Percentiles rank a stretch among this genome's conserved stretches.
These are phyloP conservation scores for Fagus sylvatica DNA, from an alignment of 306 rosid genomes.

Conservation along the genomic window DNA sequence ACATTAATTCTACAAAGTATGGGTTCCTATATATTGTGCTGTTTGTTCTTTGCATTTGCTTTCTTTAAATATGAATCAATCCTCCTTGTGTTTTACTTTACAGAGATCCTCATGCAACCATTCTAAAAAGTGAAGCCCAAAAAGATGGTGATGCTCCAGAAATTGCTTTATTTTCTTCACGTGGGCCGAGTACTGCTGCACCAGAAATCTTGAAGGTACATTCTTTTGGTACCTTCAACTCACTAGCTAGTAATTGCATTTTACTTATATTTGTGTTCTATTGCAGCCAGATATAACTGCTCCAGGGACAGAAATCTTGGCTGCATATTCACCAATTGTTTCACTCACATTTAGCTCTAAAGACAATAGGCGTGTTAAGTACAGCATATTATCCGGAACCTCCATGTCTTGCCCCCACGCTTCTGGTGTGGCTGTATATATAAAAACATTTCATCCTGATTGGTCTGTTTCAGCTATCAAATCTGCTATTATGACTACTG, in stretches of 20 bases:
- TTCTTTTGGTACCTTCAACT: no score
- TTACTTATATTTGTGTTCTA: neutral
- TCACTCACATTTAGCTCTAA: neutral
- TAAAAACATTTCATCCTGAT: constrained; percentile 35
- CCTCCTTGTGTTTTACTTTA: no score
- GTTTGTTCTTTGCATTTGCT: no score
- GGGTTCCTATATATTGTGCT: no score
- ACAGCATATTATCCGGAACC: constrained; percentile 27
- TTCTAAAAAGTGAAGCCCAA: neutral
- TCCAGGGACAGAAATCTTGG: constrained; percentile 32
- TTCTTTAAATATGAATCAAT: no score
- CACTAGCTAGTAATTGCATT: neutral
- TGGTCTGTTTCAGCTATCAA: constrained; percentile 43
- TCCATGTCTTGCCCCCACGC: constrained; percentile 43
- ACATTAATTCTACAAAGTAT: no score
- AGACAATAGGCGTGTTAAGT: constrained; percentile 10
- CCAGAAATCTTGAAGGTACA: neutral
- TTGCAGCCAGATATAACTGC: constrained; percentile 40
- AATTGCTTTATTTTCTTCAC: neutral
- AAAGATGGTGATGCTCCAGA: neutral
- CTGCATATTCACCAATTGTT: constrained; percentile 17
- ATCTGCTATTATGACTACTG: constrained; percentile 38
- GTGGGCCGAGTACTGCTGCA: neutral
- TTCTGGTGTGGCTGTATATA: constrained; percentile 38
- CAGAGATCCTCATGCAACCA: neutral